Base-by-base conservation (phyloP, 1,284 basidiomycete genomes). In the Trichosporon sp. region DNA sequence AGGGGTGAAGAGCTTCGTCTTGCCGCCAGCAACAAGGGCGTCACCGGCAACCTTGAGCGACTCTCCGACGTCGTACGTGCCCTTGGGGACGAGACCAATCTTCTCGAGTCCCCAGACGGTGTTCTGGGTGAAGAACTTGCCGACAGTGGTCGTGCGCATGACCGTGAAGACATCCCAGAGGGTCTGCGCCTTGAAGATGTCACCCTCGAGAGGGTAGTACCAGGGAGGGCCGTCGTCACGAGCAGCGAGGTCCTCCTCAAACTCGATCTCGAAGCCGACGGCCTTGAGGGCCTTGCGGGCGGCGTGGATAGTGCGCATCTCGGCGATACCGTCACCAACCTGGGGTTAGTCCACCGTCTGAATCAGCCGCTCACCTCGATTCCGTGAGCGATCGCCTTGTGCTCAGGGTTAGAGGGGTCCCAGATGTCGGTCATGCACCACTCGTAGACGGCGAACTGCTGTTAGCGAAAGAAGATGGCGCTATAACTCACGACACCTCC, bases 341-440 rank as follows among this genome's bases (percentile, higher is more conserved):
- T 87, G 81, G 70, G 23, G 21, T 62, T 34, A 56, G 31, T 51
- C 15, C 29, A 23, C 31, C 21, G 21, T n/a, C n/a, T n/a, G 3
- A 15, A 9, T 31, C n/a, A 12, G 38, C 56, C 65, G 23, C 75
- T 68, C 62, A 77, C 86, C 81, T 95, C 93, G 73, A 95, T 90
- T 68, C 87, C 89, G 85, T 98, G 95, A 21, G 93, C 92, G 72
- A 99, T 90, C 69, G 89, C 88, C 85, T 95, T 95, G 88, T 99
- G 96, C 73, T 89, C 84, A 18, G 95, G 91, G 83, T 88, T 92
- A 13, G 89, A 89, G 1, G 92, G 87, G 82, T 99, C 92, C 92
- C 93, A 99, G 11, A 83, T 83, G 82, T 98, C 95, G 62, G 96
- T 98, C 95, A 99, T 98, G 84, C 90, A 92, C 96, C 96, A 99